These are phyloP conservation scores for Daldinia caldariorum DNA, from an alignment of 495 filamentous ascomycete species.

Conservation along the genomic window DNA sequence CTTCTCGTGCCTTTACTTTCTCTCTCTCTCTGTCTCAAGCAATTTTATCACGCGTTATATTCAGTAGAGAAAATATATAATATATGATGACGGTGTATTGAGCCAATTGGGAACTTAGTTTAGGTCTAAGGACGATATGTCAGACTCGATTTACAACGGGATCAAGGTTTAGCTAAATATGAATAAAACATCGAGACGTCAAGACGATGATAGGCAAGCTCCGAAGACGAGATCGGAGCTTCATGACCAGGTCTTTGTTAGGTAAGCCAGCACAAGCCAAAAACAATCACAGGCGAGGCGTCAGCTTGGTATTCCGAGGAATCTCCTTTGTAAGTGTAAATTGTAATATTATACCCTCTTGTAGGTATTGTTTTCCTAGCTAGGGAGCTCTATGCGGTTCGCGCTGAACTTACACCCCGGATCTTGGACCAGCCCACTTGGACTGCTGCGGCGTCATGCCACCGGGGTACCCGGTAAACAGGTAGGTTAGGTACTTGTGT, in stretches of 20 bases:
- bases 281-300: conserved; percentile 34
- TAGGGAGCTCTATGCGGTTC: conserved; percentile 29
- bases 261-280: conserved; percentile 16
- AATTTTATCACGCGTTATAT: too few species aligned
- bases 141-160: conserved; percentile 19
- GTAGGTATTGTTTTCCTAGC: conserved; percentile 17
- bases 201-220: conserved; percentile 25
- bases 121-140: conserved; percentile 5
- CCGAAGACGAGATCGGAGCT: conserved; percentile 36
- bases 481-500: too few species aligned
- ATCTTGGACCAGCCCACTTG: conserved; percentile 19
- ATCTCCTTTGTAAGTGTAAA: conserved; percentile 22
- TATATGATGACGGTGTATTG: too few species aligned
- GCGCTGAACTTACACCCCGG: neutral
- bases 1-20: neutral
- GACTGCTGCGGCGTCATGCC: conserved; percentile 19
- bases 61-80: too few species aligned
- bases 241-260: conserved; percentile 27
- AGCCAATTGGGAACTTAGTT: neutral
- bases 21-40: neutral
- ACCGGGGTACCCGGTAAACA: conserved; percentile 12
- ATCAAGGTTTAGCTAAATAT: conserved; percentile 18
- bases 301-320: conserved; percentile 12
- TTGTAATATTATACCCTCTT: too few species aligned
- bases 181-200: neutral